Evolutionary conservation across 352 stramenopile genomes (phyloP).

Genomic region (Phytophthora lateralis): DNA sequence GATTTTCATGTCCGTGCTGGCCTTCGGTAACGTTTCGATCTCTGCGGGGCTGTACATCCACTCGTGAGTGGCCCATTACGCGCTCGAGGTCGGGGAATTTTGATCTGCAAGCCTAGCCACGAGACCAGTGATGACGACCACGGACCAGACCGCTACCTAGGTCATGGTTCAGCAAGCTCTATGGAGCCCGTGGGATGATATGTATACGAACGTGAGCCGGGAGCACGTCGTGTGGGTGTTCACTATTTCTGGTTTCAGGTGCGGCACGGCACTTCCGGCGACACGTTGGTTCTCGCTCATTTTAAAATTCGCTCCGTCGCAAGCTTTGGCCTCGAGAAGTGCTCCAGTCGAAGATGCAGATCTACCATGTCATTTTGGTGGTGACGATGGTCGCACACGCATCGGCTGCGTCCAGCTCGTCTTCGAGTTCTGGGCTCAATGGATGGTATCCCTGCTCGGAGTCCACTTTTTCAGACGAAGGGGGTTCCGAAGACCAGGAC

Average conservation of each 20-base stretch:
- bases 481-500: conserved; percentile 5
- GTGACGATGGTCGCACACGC: not conserved
- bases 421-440: conserved; percentile 22
- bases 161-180: not conserved
- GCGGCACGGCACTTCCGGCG: not conserved
- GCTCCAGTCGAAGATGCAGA: conserved; percentile 7
- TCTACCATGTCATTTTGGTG: conserved; percentile 4
- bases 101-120: not conserved
- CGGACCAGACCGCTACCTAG: too few relatives aligned
- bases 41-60: conserved; percentile 20
- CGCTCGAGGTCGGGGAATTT: not conserved
- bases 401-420: conserved; percentile 8
- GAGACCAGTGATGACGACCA: not conserved
- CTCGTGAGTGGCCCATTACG: not conserved
- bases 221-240: too few relatives aligned
- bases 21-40: conserved; percentile 16
- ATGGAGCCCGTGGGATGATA: conserved; percentile 7
- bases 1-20: conserved; percentile 32
- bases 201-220: conserved; percentile 9
- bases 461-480: conserved; percentile 35
- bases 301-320: conserved; percentile 12
- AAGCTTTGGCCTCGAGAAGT: not conserved
- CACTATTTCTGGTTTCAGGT: not conserved
- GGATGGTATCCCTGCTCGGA: conserved; percentile 43
- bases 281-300: not conserved